phyloP scores from a whole-genome alignment of 176 grass and related monocot genomes.

The Rhynchospora pubera region DNA sequence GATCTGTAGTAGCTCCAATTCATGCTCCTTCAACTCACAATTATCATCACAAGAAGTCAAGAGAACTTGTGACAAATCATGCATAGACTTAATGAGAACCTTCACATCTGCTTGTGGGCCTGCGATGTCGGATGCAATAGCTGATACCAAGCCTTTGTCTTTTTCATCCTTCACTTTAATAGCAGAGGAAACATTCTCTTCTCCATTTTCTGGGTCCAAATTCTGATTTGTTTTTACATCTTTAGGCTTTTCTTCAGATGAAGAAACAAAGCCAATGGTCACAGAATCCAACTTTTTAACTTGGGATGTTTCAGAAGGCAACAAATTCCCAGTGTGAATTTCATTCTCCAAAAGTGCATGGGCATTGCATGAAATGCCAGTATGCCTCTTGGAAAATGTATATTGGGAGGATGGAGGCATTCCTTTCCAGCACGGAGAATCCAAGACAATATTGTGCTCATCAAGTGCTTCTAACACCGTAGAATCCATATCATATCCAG shows the following conservation, averaged over 20 bases:
- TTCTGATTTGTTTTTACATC: slow-evolving; percentile 20
- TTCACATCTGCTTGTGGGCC: neutral
- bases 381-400: slow-evolving; percentile 32
- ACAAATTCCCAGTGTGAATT: neutral
- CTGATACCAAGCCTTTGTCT: neutral
- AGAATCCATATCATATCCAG: slow-evolving; percentile 26
- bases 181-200: slow-evolving; percentile 15
- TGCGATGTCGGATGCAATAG: neutral
- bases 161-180: neutral
- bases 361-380: neutral
- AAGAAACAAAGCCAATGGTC: slow-evolving; percentile 17
- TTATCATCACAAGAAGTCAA: slow-evolving; percentile 31
- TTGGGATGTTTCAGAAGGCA: slow-evolving; percentile 5
- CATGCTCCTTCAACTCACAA: slow-evolving; percentile 37
- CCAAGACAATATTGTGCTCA: slow-evolving; percentile 35
- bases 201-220: slow-evolving; percentile 5
- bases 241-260: slow-evolving; percentile 23
- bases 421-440: slow-evolving; percentile 72
- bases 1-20: slow-evolving; percentile 40
- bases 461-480: slow-evolving; percentile 30
- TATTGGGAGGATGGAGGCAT: slow-evolving; percentile 26
- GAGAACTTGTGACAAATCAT: slow-evolving; percentile 46
- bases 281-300: slow-evolving; percentile 18
- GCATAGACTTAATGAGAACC: slow-evolving; percentile 40
- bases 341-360: slow-evolving; percentile 20